A percentile compares a stretch with the other conserved stretches of the same genome.
Conservation (phyloP, 179 eudicot species). For the Patellifolia procumbens region DNA sequence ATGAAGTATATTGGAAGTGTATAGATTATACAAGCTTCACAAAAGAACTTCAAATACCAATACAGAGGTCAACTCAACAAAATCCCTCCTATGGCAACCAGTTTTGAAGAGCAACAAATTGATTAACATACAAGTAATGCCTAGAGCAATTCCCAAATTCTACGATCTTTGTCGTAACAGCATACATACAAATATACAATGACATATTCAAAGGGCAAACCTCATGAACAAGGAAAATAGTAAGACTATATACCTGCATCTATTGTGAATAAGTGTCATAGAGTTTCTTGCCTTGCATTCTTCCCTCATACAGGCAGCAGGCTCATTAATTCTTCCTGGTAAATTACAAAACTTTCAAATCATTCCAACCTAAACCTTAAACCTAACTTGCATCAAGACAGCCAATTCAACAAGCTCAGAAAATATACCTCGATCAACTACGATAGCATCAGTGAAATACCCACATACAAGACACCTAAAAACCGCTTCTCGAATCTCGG, state of each 20-base stretch:
- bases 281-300: constrained; percentile 88
- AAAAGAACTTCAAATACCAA: not conserved
- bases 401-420: not conserved
- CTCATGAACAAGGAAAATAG: not conserved
- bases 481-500: constrained; percentile 91
- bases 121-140: not conserved
- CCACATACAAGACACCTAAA: constrained; percentile 97
- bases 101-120: not conserved
- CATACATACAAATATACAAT: not conserved
- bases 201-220: not conserved
- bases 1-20: not conserved
- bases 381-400: not conserved
- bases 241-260: constrained; percentile 70
- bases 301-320: constrained; percentile 68
- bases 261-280: constrained; percentile 88
- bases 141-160: not conserved
- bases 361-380: not conserved
- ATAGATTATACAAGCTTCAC: not conserved
- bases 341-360: constrained; percentile 14
- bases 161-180: not conserved
- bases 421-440: constrained; percentile 82
- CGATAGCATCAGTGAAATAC: constrained; percentile 70
- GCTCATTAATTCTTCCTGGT: constrained; percentile 84
- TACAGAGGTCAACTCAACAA: not conserved
- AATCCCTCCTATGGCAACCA: not conserved